Percentiles rank a stretch among this genome's conserved stretches.
phyloP scores from a whole-genome alignment of 805 yeast species.

The Candida namnaoensis region DNA sequence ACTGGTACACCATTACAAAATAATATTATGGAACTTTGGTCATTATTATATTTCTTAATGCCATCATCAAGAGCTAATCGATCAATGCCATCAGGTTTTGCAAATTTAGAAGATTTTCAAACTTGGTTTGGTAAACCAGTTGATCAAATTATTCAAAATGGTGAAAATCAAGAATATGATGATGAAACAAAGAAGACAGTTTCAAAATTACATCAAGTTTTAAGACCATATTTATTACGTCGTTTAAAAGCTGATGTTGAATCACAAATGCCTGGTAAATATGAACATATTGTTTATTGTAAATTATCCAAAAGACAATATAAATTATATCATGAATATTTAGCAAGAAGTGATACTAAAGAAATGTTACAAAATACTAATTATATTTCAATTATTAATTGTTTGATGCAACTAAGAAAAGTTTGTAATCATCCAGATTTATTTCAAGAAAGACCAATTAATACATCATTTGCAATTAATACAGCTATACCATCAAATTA shows the following conservation, averaged over 20 bases:
- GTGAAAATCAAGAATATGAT: slow-evolving; percentile 42
- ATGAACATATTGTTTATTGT: slow-evolving; percentile 92
- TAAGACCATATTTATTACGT: slow-evolving; percentile 86
- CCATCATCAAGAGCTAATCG: slow-evolving; percentile 71
- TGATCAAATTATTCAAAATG: slow-evolving; percentile 81
- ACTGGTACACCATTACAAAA: slow-evolving; percentile 98
- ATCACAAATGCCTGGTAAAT: slow-evolving; percentile 97
- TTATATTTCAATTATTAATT: slow-evolving; percentile 88
- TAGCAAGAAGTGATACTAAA: slow-evolving; percentile 92
- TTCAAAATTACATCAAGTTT: slow-evolving; percentile 81
- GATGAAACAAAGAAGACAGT: slow-evolving; percentile 81
- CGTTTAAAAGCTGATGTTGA: slow-evolving; percentile 95
- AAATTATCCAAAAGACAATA: slow-evolving; percentile 89
- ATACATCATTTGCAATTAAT: slow-evolving; percentile 78
- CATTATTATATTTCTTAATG: slow-evolving; percentile 89
- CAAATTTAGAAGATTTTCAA: slow-evolving; percentile 90
- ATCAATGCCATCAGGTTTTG: slow-evolving; percentile 86
- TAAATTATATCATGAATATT: slow-evolving; percentile 87
- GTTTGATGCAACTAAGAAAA: slow-evolving; percentile 95
- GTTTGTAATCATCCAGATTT: slow-evolving; percentile 96
- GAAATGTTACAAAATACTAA: slow-evolving; percentile 93
- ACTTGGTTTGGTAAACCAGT: slow-evolving; percentile 99
- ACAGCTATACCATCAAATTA: slow-evolving; percentile 50
- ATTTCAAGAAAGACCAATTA: slow-evolving; percentile 91
- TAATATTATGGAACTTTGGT: slow-evolving; percentile 93